Percentiles rank a stretch among this genome's conserved stretches.
Evolutionary conservation across 208 protist species (phyloP).

Genomic region (Crithidia acanthocephali): DNA sequence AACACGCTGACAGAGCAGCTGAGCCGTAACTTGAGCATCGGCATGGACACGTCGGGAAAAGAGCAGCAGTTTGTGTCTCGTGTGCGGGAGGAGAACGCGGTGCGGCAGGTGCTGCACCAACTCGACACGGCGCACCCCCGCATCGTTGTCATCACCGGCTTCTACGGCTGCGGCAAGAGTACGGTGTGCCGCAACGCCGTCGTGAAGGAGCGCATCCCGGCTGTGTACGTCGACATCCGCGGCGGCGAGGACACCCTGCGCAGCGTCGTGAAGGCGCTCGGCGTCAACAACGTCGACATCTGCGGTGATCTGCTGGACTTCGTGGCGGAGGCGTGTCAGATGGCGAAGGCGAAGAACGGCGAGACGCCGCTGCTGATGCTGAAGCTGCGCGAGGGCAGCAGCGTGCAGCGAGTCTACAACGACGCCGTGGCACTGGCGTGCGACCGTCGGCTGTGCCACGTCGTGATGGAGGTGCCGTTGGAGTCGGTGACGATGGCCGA

Average conservation of each 20-base stretch:
- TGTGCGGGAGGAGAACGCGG: constrained; percentile 55
- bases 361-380: constrained; percentile 67
- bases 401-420: constrained; percentile 65
- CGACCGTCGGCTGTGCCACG: constrained; percentile 61
- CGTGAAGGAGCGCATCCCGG: constrained; percentile 57
- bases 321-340: constrained; percentile 42
- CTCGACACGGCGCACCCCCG: constrained; percentile 70
- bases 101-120: constrained; percentile 59
- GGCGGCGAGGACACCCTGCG: constrained; percentile 72
- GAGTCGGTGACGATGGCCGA: constrained; percentile 63
- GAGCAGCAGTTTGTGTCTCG: constrained; percentile 47
- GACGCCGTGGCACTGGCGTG: constrained; percentile 72
- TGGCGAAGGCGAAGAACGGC: constrained; percentile 46
- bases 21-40: constrained; percentile 11
- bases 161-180: constrained; percentile 75
- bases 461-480: constrained; percentile 73
- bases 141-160: constrained; percentile 72
- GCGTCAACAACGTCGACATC: constrained; percentile 77
- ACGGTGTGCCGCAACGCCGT: constrained; percentile 61
- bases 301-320: constrained; percentile 86
- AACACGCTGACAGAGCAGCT: constrained; percentile 51
- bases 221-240: constrained; percentile 74
- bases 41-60: not conserved
- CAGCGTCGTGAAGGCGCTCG: constrained; percentile 63
- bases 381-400: constrained; percentile 63